Evolutionary conservation across 1,139 yeast genomes (phyloP), one percentile per base, ranked within the genome.

Genomic region (Geotrichum citri-aurantii): DNA sequence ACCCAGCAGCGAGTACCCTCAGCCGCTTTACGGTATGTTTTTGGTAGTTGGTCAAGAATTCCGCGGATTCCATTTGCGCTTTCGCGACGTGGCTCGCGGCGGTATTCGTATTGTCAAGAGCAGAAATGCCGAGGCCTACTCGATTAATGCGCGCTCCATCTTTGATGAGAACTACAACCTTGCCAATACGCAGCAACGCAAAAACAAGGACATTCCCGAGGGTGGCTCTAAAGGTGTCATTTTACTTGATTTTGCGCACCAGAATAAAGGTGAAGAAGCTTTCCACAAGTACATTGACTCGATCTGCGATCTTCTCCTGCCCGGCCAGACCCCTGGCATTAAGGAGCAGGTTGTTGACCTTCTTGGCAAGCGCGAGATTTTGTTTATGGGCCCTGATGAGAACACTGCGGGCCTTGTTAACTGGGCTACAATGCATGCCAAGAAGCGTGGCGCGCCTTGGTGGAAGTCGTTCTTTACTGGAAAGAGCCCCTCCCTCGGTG

Each of bases 391-490:
- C 58, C 99, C 99, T 23, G 99, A 93, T 77, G 99, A 93, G 79
- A 96, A 96, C 74, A 91, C 98, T 61, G 98, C 99, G 42, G 87
- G 86, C 37, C 86, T 88, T 69, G 96, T 92, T 59, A 92, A 93
- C 73, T 93, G 99, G 99, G 99, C 99, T n/a, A 93, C 98, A 50
- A 77, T 84, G 65, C 99, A 93, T 71, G 99, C 99, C 47, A 84
- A 89, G 70, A 77, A 78, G 62, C 85, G 99, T 74, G 96, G 96
- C 63, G 97, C 98, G 55, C 93, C 96, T 63, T 91, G 96, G 96
- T 93, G 99, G 99, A 92, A 91, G 76, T 93, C 98, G 1, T 93
- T 93, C 80, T 86, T 93, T 75, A 93, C 99, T 50, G 99, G 99
- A 66, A 93, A 93, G 78, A 83, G 92, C 53, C 96, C 96, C 61